Conservation (phyloP, 2,329 filamentous ascomycete genomes). For the Diaporthe destruens region DNA sequence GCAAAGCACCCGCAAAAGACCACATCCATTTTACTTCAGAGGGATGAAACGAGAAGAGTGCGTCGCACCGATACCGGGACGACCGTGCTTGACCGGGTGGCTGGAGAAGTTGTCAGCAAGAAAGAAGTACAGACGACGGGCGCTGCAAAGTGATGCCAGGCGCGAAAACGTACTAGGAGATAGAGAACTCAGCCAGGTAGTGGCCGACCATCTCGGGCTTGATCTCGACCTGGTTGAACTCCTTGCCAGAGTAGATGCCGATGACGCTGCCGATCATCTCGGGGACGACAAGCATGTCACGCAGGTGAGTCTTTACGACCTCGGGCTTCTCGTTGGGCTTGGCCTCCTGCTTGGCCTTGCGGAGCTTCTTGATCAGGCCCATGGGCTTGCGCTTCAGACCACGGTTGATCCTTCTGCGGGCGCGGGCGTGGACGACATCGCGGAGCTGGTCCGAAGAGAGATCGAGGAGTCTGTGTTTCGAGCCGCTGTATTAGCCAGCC, state of each 20-base stretch:
- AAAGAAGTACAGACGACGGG: not conserved
- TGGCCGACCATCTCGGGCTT: conserved; percentile 99
- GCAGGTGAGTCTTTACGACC: conserved; percentile 98
- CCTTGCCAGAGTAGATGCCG: conserved; percentile 99
- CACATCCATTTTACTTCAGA: conserved; percentile 83
- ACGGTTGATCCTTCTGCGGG: conserved; percentile 98
- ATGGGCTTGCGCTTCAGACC: conserved; percentile 99
- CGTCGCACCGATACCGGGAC: conserved; percentile 99
- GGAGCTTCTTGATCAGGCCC: conserved; percentile 99
- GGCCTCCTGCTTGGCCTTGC: conserved; percentile 98
- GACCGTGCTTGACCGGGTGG: conserved; percentile 99
- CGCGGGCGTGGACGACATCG: conserved; percentile 99
- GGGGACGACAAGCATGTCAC: conserved; percentile 99
- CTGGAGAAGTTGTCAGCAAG: conserved; percentile 70
- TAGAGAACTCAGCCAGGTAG: conserved; percentile 99
- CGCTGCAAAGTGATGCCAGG: not conserved
- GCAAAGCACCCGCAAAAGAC: conserved; percentile 66
- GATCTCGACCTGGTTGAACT: conserved; percentile 99
- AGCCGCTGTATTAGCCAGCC: conserved; percentile 32
- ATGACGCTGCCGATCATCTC: conserved; percentile 99
- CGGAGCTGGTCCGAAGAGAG: conserved; percentile 98
- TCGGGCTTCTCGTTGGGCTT: conserved; percentile 99
- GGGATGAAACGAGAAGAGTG: conserved; percentile 99
- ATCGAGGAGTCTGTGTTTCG: conserved; percentile 85
- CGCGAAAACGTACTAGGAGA: conserved; percentile 89